phyloP scores from a whole-genome alignment of 495 filamentous ascomycete species.

The Filosporella fistucella region DNA sequence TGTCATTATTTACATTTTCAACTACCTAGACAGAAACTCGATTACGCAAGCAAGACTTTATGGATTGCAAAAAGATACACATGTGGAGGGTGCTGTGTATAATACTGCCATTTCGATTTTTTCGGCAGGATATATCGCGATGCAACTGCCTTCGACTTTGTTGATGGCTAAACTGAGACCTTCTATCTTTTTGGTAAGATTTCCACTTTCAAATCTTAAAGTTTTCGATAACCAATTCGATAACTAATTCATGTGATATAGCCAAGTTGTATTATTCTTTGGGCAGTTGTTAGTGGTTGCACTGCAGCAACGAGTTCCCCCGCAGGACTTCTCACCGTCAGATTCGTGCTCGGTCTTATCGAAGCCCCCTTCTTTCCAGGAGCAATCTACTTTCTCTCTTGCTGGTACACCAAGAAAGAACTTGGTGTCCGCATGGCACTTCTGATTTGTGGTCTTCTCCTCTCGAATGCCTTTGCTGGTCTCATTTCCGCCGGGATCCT shows the following conservation, averaged over 20 bases:
- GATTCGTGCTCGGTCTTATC: slow-evolving; percentile 33
- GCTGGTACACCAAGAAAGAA: slow-evolving; percentile 25
- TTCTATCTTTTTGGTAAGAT: no score
- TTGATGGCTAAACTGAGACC: slow-evolving; percentile 50
- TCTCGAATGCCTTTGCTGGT: slow-evolving; percentile 52
- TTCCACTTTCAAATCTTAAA: no score
- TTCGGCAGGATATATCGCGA: slow-evolving; percentile 29
- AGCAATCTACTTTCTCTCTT: slow-evolving; percentile 25
- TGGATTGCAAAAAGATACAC: slow-evolving; percentile 56
- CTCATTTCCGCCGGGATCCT: slow-evolving; percentile 40
- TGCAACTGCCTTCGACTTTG: slow-evolving; percentile 56
- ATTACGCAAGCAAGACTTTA: slow-evolving; percentile 74
- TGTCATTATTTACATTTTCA: slow-evolving; percentile 35
- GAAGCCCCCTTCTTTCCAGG: slow-evolving; percentile 36
- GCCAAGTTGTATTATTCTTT: slow-evolving; percentile 45
- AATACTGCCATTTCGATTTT: slow-evolving; percentile 47
- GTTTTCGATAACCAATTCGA: no score
- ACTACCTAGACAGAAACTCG: slow-evolving; percentile 42
- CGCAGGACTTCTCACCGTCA: slow-evolving; percentile 30
- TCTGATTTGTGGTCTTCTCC: slow-evolving; percentile 23
- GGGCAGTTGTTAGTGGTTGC: slow-evolving; percentile 46
- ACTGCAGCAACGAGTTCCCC: slow-evolving; percentile 39
- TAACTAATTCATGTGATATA: no score
- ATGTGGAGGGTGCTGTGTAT: slow-evolving; percentile 61
- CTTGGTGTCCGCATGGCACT: slow-evolving; percentile 17